Evolutionary conservation across 805 yeast genomes (phyloP), one percentile per base, ranked within the genome.

Genomic region (Saccharomyces jurei): DNA sequence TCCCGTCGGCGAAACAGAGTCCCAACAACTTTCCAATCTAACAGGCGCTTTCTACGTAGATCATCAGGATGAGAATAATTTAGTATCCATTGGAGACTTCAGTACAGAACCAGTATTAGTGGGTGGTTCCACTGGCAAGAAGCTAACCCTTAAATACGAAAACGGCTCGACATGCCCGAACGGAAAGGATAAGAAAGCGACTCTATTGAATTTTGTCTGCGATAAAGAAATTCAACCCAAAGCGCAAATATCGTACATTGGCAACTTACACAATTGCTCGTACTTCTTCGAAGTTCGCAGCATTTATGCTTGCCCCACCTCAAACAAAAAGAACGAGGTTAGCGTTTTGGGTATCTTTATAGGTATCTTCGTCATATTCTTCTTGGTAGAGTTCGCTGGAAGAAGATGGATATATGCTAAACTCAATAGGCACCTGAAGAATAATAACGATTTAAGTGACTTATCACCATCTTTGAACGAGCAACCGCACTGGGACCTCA

Each of bases 271-370:
- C 66, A 87, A 89, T 58, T 89, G 97, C 70, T 81, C 85, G 41
- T 89, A 87, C 68, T 80, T 85, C 64, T 89, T 89, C 67, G 96
- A 89, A 64, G 89, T 89, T 31, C 73, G 89, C 59, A 87, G 96
- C 3, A 82, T 87, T 47, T 86, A 84, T 70, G 96, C 96, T 0
- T 89, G 97, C 69, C 88, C 96, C 0, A 85, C 90, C 1, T 82
- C 87, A 9, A 82, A 84, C 51, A 79, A 82, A 60, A 80, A 77
- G 11, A 84, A 84, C 63, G 82, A 86, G 56, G 69, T 80, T 53
- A 83, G 84, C 17, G 82, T 84, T 2, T 77, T 86, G 52, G 81
- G 87, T 74, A 82, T 86, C 50, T 84, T 86, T 59, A 57, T 81
- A 17, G 72, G 81, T 46, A 83, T 85, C 52, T 69, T 72, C n/a